These are phyloP conservation scores for Vitis vinifera DNA, from an alignment of 164 flowering plant species.

Conservation along the genomic window DNA sequence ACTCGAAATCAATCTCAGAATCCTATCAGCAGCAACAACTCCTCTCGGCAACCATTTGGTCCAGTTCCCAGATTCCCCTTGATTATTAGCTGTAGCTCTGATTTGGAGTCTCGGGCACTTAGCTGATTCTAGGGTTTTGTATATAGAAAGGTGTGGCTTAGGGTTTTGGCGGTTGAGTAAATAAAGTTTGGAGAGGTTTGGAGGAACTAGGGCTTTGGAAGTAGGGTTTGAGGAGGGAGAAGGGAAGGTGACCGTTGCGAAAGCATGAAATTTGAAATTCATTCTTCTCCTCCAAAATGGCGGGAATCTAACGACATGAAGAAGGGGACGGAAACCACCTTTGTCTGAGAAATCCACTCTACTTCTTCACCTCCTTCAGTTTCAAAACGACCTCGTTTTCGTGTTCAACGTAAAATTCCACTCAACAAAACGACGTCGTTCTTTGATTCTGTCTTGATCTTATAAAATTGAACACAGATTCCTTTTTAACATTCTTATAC, in stretches of 20 bases:
- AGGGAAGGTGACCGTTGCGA: slow-evolving; percentile 28
- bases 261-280: slow-evolving; percentile 27
- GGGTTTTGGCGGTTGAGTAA: slow-evolving; percentile 7
- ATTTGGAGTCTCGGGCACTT: slow-evolving; percentile 14
- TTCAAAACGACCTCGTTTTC: too few relatives aligned
- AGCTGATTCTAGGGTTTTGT: slow-evolving; percentile 6
- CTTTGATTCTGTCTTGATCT: too few relatives aligned
- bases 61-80: slow-evolving; percentile 40
- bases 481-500: too few relatives aligned
- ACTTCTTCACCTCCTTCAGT: too few relatives aligned
- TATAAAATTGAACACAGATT: too few relatives aligned
- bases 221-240: slow-evolving; percentile 10
- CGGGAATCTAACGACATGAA: background rate
- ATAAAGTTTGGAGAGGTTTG: background rate
- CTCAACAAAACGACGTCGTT: too few relatives aligned
- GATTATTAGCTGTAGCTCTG: slow-evolving; percentile 23
- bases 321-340: background rate
- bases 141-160: slow-evolving; percentile 6
- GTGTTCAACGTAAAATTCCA: too few relatives aligned
- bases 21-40: slow-evolving; percentile 57
- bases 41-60: slow-evolving; percentile 48
- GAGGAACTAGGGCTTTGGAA: slow-evolving; percentile 23
- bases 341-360: too few relatives aligned
- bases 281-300: slow-evolving; percentile 9
- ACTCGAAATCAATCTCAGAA: slow-evolving; percentile 60